Conservation (phyloP, 257 asterid species). For the Forsythia viridissima region DNA sequence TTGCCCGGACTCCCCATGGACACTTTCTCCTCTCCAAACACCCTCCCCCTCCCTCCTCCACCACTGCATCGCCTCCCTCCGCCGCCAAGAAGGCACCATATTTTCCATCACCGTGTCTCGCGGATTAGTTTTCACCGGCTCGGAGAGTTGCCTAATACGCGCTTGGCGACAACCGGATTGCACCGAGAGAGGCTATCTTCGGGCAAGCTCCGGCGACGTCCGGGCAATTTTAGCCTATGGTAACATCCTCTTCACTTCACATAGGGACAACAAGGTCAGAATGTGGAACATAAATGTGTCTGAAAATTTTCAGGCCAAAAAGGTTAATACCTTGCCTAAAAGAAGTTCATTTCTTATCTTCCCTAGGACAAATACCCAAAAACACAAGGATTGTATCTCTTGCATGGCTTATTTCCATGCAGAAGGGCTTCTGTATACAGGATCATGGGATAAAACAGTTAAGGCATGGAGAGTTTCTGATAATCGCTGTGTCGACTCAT, state of each 20-base stretch:
- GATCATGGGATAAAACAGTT: constrained; percentile 70
- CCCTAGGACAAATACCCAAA: constrained; percentile 9
- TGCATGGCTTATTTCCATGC: constrained; percentile 89
- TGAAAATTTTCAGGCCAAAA: constrained; percentile 58
- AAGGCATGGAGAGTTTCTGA: constrained; percentile 71
- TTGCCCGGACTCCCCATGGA: constrained; percentile 82
- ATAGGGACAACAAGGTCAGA: constrained; percentile 56
- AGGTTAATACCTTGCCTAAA: constrained; percentile 47
- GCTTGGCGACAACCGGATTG: constrained; percentile 92
- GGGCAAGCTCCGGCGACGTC: constrained; percentile 51
- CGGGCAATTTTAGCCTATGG: constrained; percentile 68
- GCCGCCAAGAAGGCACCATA: constrained; percentile 83
- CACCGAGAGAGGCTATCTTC: constrained; percentile 64
- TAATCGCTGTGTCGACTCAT: constrained; percentile 62
- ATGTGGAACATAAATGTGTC: constrained; percentile 46
- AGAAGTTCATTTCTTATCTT: constrained; percentile 32
- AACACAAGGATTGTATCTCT: constrained; percentile 60
- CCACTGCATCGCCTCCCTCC: constrained; percentile 89
- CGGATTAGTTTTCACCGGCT: constrained; percentile 80
- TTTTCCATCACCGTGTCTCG: constrained; percentile 57
- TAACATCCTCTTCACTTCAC: constrained; percentile 67
- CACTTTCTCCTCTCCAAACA: constrained; percentile 80
- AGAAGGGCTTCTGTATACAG: constrained; percentile 81
- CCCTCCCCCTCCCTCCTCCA: constrained; percentile 80
- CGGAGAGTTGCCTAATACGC: constrained; percentile 69